Percentiles rank a stretch among this genome's conserved stretches.
Conservation (phyloP, 257 asterid genomes). For the Mentha longifolia region DNA sequence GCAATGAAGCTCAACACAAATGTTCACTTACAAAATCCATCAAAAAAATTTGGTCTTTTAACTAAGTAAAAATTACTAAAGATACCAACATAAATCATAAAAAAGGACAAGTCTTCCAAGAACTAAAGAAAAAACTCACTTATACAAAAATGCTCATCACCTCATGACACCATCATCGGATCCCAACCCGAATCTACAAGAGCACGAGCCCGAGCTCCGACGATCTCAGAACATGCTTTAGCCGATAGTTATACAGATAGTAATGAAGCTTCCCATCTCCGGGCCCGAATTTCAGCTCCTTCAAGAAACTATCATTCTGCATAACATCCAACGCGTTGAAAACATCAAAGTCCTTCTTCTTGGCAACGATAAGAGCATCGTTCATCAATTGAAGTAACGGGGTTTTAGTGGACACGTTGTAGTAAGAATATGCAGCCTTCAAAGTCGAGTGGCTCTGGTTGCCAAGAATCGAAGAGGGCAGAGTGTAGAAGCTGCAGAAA, state of each 20-base stretch:
- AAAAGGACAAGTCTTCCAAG: slow-evolving; percentile 13
- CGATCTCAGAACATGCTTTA: slow-evolving; percentile 60
- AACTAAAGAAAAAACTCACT: slow-evolving; percentile 14
- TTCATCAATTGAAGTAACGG: slow-evolving; percentile 82
- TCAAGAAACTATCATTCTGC: slow-evolving; percentile 75
- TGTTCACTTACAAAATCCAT: slow-evolving; percentile 35
- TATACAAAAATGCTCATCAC: slow-evolving; percentile 36
- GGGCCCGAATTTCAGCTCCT: slow-evolving; percentile 89
- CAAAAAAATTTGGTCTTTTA: slow-evolving; percentile 2
- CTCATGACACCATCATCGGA: slow-evolving; percentile 13
- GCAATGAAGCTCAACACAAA: slow-evolving; percentile 26
- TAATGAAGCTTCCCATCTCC: slow-evolving; percentile 91
- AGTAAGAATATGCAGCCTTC: slow-evolving; percentile 82
- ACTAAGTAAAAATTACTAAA: slow-evolving; percentile 12
- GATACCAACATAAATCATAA: slow-evolving; percentile 21
- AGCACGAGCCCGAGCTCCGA: slow-evolving; percentile 91
- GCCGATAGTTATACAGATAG: slow-evolving; percentile 86
- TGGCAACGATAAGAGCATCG: slow-evolving; percentile 82
- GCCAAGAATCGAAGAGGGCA: slow-evolving; percentile 84
- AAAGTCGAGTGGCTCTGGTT: slow-evolving; percentile 65
- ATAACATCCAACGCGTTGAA: slow-evolving; percentile 90
- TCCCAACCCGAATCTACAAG: slow-evolving; percentile 44
- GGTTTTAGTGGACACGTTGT: slow-evolving; percentile 71
- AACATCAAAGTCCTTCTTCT: slow-evolving; percentile 78
- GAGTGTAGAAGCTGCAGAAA: slow-evolving; percentile 82